These are phyloP conservation scores for Salix koriyanagi DNA, from an alignment of 345 rosid species.

Conservation along the genomic window DNA sequence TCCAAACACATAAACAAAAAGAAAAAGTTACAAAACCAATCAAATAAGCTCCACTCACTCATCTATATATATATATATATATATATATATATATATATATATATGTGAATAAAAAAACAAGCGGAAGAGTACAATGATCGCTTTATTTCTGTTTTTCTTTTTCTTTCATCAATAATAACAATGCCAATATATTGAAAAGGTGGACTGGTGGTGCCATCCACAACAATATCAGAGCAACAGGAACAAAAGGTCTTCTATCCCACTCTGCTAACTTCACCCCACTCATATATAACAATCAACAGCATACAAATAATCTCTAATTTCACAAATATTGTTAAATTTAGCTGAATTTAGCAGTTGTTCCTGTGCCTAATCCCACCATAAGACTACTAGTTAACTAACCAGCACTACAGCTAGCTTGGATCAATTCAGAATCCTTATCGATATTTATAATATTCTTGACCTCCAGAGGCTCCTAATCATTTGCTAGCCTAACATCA, in stretches of 20 bases:
- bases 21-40: conserved; percentile 12
- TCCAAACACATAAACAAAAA: conserved; percentile 22
- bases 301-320: conserved; percentile 2
- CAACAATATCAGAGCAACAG: conserved; percentile 20
- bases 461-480: conserved; percentile 19
- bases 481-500: conserved; percentile 40
- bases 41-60: conserved; percentile 38
- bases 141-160: neutral
- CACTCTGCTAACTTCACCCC: conserved; percentile 43
- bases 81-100: neutral
- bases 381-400: neutral
- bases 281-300: neutral
- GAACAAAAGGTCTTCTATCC: conserved; percentile 33
- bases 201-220: conserved; percentile 4
- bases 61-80: neutral
- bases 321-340: neutral
- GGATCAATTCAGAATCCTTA: neutral
- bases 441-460: neutral
- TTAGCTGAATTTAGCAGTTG: conserved; percentile 52
- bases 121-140: conserved; percentile 15
- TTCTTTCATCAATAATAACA: conserved; percentile 7
- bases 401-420: neutral
- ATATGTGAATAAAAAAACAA: conserved; percentile 16
- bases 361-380: conserved; percentile 40
- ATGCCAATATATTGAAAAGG: neutral